Conservation (phyloP, 371 early-diverging fungal genomes). For the Mycotypha africana region DNA sequence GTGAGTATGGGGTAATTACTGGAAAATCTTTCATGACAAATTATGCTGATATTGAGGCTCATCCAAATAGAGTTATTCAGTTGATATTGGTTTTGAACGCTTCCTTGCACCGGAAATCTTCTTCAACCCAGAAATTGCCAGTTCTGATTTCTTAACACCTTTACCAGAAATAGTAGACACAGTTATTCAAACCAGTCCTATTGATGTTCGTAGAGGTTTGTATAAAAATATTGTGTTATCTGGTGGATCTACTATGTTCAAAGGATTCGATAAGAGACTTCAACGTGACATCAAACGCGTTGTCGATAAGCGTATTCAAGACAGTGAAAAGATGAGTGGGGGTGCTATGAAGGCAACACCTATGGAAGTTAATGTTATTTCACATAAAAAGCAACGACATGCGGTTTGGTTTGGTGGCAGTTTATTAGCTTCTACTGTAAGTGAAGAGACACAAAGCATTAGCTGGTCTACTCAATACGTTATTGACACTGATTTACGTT, state of each 20-base stretch:
- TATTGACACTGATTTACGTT: neutral
- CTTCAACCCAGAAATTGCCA: conserved; percentile 96
- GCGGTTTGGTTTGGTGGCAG: conserved; percentile 98
- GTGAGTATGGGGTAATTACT: too few relatives aligned
- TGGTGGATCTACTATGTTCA: conserved; percentile 98
- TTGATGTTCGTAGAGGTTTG: conserved; percentile 94
- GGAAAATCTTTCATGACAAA: too few relatives aligned
- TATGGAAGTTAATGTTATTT: conserved; percentile 94
- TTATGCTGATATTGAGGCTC: neutral
- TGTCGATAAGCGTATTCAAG: conserved; percentile 77
- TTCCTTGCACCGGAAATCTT: conserved; percentile 98
- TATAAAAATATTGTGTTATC: conserved; percentile 98
- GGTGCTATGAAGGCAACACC: conserved; percentile 58
- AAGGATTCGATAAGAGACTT: conserved; percentile 92
- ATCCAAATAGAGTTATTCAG: conserved; percentile 70
- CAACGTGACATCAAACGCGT: conserved; percentile 92
- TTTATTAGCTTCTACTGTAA: conserved; percentile 87
- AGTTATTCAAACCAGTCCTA: conserved; percentile 94
- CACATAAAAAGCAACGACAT: conserved; percentile 97
- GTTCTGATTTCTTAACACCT: conserved; percentile 94
- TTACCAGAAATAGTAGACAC: conserved; percentile 94
- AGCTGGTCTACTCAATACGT: neutral
- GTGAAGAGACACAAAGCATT: too few relatives aligned
- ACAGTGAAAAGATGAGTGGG: conserved; percentile 69
- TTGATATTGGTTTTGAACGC: conserved; percentile 97